phyloP scores from a whole-genome alignment of 2,329 filamentous ascomycete species.

The Achaetomium macrosporum region DNA sequence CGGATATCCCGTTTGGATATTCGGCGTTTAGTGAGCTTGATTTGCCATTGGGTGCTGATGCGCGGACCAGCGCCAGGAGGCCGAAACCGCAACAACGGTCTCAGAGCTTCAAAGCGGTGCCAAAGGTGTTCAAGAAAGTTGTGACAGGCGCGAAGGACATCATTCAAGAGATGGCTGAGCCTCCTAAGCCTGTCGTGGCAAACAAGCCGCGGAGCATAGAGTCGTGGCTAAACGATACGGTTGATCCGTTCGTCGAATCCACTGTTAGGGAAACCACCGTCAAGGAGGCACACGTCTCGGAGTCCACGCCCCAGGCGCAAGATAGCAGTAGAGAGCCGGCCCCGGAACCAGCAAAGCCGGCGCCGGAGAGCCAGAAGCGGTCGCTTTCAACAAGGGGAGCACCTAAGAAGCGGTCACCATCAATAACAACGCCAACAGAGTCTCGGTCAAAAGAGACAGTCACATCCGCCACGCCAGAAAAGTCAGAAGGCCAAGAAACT shows the following conservation, averaged over 20 bases:
- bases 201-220: conserved; percentile 61
- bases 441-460: conserved; percentile 17
- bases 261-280: conserved; percentile 24
- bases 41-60: conserved; percentile 44
- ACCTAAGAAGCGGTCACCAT: conserved; percentile 12
- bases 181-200: conserved; percentile 41
- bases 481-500: conserved; percentile 1
- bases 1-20: conserved; percentile 58
- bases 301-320: conserved; percentile 31
- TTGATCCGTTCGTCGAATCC: conserved; percentile 55
- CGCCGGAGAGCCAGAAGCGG: conserved; percentile 21
- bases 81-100: conserved; percentile 48
- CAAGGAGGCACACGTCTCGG: conserved; percentile 26
- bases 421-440: conserved; percentile 23
- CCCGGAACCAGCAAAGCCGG: conserved; percentile 18
- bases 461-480: conserved; percentile 3
- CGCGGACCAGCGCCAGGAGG: conserved; percentile 36
- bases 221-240: conserved; percentile 57
- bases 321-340: not conserved
- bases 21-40: conserved; percentile 63
- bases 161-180: conserved; percentile 54
- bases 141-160: conserved; percentile 61
- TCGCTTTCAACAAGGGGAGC: conserved; percentile 20
- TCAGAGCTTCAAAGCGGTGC: conserved; percentile 53
- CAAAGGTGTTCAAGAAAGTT: conserved; percentile 60